phyloP scores from a whole-genome alignment of 1,284 basidiomycete genomes.

The Trichosporon sp. region DNA sequence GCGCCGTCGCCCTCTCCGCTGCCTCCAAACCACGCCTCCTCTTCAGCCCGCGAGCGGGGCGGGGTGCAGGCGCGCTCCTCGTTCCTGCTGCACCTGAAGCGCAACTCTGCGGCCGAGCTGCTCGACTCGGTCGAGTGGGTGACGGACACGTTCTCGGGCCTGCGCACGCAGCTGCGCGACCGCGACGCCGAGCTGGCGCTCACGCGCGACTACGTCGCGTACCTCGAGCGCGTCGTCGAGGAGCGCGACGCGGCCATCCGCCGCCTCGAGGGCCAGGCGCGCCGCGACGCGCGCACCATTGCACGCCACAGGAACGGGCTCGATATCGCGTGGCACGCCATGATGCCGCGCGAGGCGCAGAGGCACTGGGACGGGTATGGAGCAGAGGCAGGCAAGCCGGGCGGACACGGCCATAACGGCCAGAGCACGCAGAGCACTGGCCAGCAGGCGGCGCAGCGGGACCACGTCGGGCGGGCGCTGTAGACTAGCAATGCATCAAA shows the following conservation, averaged over 20 bases:
- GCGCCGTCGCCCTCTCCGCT: not conserved
- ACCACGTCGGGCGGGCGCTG: not conserved
- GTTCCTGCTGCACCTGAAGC: not conserved
- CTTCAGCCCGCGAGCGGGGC: not conserved
- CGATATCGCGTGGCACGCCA: not conserved
- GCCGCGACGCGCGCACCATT: not conserved
- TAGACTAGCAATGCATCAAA: not conserved
- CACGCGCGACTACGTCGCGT: not conserved
- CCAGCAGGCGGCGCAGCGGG: too few species aligned
- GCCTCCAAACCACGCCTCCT: not conserved
- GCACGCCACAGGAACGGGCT: not conserved
- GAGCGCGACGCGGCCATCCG: not conserved
- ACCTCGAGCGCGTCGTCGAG: not conserved
- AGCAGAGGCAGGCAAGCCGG: not conserved
- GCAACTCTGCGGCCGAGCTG: not conserved
- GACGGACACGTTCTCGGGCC: not conserved
- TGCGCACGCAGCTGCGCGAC: not conserved
- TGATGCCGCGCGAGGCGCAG: not conserved
- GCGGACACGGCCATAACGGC: not conserved
- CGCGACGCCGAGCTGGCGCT: not conserved
- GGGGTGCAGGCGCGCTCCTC: not conserved
- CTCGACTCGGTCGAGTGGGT: not conserved
- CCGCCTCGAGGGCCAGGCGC: not conserved
- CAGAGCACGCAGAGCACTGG: not conserved
- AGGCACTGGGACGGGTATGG: not conserved